Percentiles rank a stretch among this genome's conserved stretches.
phyloP scores from a whole-genome alignment of 2,329 filamentous ascomycete species.

The Zymoseptoria passerinii region DNA sequence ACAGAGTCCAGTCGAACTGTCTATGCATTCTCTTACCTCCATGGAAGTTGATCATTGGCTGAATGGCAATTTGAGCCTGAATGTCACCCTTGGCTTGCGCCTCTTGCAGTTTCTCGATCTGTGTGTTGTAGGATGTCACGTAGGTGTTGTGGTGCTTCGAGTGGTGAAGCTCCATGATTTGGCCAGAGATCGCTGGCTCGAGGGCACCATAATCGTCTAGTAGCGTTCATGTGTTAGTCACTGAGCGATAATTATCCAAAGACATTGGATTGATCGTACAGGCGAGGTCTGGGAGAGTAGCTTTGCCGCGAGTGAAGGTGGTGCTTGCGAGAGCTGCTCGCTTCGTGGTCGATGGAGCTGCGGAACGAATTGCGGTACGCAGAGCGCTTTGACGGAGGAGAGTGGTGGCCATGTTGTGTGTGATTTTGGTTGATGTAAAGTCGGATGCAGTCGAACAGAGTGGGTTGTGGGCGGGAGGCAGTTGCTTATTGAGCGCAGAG shows the following conservation, averaged over 20 bases:
- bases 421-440: constrained; percentile 1
- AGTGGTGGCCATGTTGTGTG: constrained; percentile 59
- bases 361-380: constrained; percentile 63
- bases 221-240: background rate
- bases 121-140: constrained; percentile 79
- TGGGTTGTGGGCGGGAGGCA: background rate
- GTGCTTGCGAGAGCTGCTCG: constrained; percentile 60
- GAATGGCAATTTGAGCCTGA: constrained; percentile 46
- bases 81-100: constrained; percentile 48
- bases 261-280: constrained; percentile 44
- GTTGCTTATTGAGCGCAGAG: background rate
- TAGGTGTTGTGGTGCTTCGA: constrained; percentile 92
- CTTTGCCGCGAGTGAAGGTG: constrained; percentile 77
- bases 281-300: constrained; percentile 80
- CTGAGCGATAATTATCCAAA: background rate
- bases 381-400: constrained; percentile 64
- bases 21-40: constrained; percentile 38
- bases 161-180: constrained; percentile 97
- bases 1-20: background rate
- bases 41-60: constrained; percentile 57
- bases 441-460: background rate
- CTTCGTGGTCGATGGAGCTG: constrained; percentile 51
- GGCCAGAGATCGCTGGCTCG: constrained; percentile 71
- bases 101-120: constrained; percentile 60
- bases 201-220: constrained; percentile 94